Evolutionary conservation across 768 basidiomycete genomes (phyloP).

Genomic region (Infundibulicybe gibba): DNA sequence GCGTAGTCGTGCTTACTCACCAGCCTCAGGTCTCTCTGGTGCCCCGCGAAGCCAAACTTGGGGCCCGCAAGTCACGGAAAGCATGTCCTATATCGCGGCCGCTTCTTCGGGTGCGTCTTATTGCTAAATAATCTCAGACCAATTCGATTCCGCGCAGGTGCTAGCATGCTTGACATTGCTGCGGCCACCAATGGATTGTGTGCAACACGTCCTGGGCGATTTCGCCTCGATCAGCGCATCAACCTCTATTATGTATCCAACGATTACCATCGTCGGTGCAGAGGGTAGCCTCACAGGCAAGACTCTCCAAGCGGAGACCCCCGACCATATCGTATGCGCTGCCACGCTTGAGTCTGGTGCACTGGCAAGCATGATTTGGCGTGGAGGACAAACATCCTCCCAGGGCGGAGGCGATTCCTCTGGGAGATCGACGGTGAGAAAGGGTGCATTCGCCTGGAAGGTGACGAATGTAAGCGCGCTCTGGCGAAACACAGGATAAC

Average conservation of each 20-base stretch:
- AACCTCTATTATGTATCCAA: conserved; percentile 19
- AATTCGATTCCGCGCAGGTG: background rate
- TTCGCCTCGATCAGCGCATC: conserved; percentile 24
- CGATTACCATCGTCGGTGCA: conserved; percentile 17
- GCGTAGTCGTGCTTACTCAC: no score
- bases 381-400: conserved; percentile 14
- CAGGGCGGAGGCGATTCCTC: conserved; percentile 26
- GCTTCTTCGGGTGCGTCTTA: no score
- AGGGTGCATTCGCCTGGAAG: conserved; percentile 8
- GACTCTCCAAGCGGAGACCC: conserved; percentile 11
- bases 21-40: no score
- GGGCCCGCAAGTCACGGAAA: no score
- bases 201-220: conserved; percentile 25
- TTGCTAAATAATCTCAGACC: no score
- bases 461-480: no score
- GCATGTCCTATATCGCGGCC: conserved; percentile 11
- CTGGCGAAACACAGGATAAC: no score
- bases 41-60: no score
- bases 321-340: conserved; percentile 23
- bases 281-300: conserved; percentile 19
- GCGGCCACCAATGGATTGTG: conserved; percentile 22
- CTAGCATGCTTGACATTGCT: conserved; percentile 15
- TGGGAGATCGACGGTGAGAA: conserved; percentile 11
- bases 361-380: conserved; percentile 20
- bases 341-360: conserved; percentile 26